phyloP scores from a whole-genome alignment of 306 rosid genomes.

The Amphicarpaea edgeworthii region DNA sequence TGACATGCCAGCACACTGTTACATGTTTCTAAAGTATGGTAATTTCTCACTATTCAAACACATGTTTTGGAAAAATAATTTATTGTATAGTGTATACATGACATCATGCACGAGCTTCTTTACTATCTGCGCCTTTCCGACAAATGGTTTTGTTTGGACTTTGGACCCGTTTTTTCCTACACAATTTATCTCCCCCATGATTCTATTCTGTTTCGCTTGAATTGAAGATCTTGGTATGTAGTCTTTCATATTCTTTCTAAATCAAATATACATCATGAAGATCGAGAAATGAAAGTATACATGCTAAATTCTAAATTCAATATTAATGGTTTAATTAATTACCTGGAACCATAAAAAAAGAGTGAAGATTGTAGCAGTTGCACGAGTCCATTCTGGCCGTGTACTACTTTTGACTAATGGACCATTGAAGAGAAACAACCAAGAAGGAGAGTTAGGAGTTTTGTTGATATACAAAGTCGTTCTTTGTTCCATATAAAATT shows the following conservation, averaged over 20 bases:
- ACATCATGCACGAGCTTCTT: conserved; percentile 23
- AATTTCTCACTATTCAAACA: conserved; percentile 5
- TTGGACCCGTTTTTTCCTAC: background rate
- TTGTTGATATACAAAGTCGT: background rate
- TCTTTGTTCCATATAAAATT: conserved; percentile 8
- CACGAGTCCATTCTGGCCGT: conserved; percentile 23
- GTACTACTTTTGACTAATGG: conserved; percentile 45
- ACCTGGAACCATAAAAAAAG: background rate
- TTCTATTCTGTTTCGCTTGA: background rate
- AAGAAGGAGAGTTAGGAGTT: conserved; percentile 29
- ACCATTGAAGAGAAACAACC: conserved; percentile 38
- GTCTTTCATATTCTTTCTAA: too few species aligned
- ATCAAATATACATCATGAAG: too few species aligned
- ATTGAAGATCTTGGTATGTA: background rate
- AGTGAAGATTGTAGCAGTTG: background rate
- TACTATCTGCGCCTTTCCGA: conserved; percentile 28
- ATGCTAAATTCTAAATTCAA: too few species aligned
- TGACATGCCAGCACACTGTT: conserved; percentile 20
- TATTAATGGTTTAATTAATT: too few species aligned
- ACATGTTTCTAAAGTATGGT: conserved; percentile 10
- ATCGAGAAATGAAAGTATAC: too few species aligned
- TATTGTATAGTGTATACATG: background rate
- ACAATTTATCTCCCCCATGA: background rate
- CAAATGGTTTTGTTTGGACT: conserved; percentile 23
- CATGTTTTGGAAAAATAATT: conserved; percentile 6